phyloP scores from a whole-genome alignment of 2,329 filamentous ascomycete species.

The Talaromyces sp. region DNA sequence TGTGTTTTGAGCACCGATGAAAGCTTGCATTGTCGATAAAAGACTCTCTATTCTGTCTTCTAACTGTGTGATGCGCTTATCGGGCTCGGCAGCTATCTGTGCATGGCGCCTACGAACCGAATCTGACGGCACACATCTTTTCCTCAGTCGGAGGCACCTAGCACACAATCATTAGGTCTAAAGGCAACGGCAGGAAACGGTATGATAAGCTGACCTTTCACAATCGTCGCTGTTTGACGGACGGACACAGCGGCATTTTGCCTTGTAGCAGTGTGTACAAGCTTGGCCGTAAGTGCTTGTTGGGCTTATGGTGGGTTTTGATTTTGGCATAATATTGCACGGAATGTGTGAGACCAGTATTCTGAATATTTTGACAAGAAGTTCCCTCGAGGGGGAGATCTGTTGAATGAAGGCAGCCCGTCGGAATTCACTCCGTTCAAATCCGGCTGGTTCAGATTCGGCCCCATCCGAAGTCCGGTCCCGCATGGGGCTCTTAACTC shows the following conservation, averaged over 20 bases:
- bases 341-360: no score
- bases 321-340: constrained; percentile 24
- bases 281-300: constrained; percentile 31
- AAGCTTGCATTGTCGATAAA: constrained; percentile 34
- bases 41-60: constrained; percentile 39
- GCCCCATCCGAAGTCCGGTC: no score
- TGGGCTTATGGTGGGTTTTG: constrained; percentile 4
- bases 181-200: no score
- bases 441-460: no score
- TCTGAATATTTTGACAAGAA: no score
- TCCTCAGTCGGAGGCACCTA: constrained; percentile 42
- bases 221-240: constrained; percentile 19
- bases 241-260: constrained; percentile 34
- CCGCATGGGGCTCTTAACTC: no score
- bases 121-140: constrained; percentile 38
- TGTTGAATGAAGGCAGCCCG: no score
- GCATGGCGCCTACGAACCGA: constrained; percentile 35
- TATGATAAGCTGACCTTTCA: constrained; percentile 29
- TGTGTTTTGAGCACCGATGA: constrained; percentile 9
- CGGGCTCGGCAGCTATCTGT: constrained; percentile 30
- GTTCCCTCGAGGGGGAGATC: no score
- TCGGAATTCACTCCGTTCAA: no score
- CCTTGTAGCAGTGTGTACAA: constrained; percentile 35
- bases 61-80: constrained; percentile 38
- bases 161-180: no score